Conservation (phyloP, 495 filamentous ascomycete genomes). For the Penicillium lagena region DNA sequence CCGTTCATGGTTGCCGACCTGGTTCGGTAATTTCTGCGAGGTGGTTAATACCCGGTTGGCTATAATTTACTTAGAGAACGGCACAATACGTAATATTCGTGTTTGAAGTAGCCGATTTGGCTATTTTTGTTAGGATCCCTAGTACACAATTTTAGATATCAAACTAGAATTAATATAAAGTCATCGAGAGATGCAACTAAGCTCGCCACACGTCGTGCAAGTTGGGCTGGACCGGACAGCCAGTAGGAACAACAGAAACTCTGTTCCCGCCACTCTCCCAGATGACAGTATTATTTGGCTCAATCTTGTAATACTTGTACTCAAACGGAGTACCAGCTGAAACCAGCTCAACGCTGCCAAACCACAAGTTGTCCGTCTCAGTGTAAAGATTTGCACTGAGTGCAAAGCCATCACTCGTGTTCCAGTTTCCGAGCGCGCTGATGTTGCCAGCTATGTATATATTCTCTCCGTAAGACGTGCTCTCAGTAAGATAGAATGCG, state of each 20-base stretch:
- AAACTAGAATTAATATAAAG: too few relatives aligned
- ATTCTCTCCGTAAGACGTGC: conserved; percentile 51
- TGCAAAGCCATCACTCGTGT: conserved; percentile 39
- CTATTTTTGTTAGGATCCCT: too few relatives aligned
- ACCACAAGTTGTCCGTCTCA: conserved; percentile 51
- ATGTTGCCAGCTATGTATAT: conserved; percentile 54
- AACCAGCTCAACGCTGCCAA: conserved; percentile 36
- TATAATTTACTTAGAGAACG: too few relatives aligned
- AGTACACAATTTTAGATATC: too few relatives aligned
- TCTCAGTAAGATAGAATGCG: conserved; percentile 51
- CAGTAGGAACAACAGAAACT: conserved; percentile 45
- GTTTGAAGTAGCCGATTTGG: too few relatives aligned
- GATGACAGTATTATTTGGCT: conserved; percentile 42
- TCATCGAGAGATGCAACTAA: too few relatives aligned
- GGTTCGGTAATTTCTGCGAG: too few relatives aligned
- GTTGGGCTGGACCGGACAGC: conserved; percentile 19
- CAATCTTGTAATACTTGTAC: conserved; percentile 65
- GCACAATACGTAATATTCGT: too few relatives aligned
- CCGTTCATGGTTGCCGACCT: too few relatives aligned
- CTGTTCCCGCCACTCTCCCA: conserved; percentile 66
- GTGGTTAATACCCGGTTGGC: too few relatives aligned
- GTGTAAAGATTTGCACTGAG: conserved; percentile 51
- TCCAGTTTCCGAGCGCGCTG: conserved; percentile 51
- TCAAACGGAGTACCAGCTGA: conserved; percentile 46
- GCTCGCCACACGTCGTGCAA: too few relatives aligned